Percentiles rank a stretch among this genome's conserved stretches.
Evolutionary conservation across 2,329 filamentous ascomycete genomes (phyloP).

Genomic region (Juglanconis oblonga): DNA sequence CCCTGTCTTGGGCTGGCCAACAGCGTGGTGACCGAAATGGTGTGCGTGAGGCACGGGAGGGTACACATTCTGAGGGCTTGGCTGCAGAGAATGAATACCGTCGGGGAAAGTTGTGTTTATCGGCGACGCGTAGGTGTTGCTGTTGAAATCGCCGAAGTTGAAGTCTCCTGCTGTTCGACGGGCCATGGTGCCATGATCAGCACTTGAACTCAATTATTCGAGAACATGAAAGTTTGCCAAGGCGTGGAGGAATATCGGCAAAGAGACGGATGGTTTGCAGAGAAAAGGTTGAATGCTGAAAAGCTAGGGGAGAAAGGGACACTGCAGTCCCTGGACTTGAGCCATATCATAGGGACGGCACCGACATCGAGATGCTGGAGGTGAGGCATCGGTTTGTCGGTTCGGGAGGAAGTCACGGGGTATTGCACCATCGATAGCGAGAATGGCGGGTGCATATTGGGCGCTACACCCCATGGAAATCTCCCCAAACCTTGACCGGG

Average conservation of each 20-base stretch:
- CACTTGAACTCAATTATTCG: conserved; percentile 19
- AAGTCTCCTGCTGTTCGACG: conserved; percentile 48
- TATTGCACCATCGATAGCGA: conserved; percentile 57
- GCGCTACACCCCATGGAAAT: conserved; percentile 20
- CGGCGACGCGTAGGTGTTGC: conserved; percentile 47
- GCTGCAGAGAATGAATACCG: conserved; percentile 49
- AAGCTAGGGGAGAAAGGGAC: background rate
- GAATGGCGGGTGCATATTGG: conserved; percentile 41
- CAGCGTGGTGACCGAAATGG: conserved; percentile 26
- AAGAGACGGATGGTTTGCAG: background rate
- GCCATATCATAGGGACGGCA: background rate
- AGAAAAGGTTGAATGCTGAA: background rate
- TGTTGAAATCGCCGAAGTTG: conserved; percentile 51
- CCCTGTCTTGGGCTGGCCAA: conserved; percentile 26
- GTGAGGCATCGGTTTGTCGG: conserved; percentile 13
- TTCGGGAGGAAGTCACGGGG: conserved; percentile 48
- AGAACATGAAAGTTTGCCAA: background rate
- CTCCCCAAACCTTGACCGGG: conserved; percentile 26
- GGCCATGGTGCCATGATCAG: conserved; percentile 47
- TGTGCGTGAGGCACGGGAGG: conserved; percentile 34
- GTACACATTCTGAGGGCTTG: conserved; percentile 47
- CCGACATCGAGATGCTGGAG: background rate
- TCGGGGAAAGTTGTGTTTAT: conserved; percentile 45
- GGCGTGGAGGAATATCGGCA: background rate
- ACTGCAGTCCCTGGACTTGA: background rate